These are phyloP conservation scores for Lactarius hatsudake DNA, from an alignment of 768 basidiomycete species.

Conservation along the genomic window DNA sequence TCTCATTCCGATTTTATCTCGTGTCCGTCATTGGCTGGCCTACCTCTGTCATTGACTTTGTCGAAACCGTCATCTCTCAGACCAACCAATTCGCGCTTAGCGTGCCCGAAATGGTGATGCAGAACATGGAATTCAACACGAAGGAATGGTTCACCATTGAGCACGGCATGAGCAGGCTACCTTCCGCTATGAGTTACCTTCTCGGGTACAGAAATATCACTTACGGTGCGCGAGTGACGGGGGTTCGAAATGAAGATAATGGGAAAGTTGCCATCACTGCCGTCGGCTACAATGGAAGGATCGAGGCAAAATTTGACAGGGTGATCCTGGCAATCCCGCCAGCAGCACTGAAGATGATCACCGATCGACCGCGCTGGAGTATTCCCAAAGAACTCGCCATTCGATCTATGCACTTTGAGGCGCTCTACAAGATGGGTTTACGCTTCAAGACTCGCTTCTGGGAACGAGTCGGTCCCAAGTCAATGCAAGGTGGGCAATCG, in stretches of 20 bases:
- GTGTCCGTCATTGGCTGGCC: slow-evolving; percentile 20
- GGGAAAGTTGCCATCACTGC: slow-evolving; percentile 22
- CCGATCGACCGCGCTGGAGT: slow-evolving; percentile 28
- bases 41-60: slow-evolving; percentile 27
- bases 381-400: slow-evolving; percentile 28
- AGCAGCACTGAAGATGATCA: slow-evolving; percentile 30
- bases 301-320: slow-evolving; percentile 27
- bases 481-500: slow-evolving; percentile 24
- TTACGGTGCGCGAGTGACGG: slow-evolving; percentile 14
- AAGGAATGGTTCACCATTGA: slow-evolving; percentile 27
- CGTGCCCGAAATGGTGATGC: slow-evolving; percentile 30
- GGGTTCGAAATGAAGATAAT: background rate
- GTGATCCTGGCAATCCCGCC: slow-evolving; percentile 31
- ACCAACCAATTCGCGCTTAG: slow-evolving; percentile 32
- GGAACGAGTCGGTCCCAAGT: slow-evolving; percentile 13
- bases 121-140: slow-evolving; percentile 30
- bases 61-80: slow-evolving; percentile 30
- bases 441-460: slow-evolving; percentile 29
- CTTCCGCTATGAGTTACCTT: slow-evolving; percentile 27
- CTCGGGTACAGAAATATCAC: slow-evolving; percentile 29
- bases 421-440: slow-evolving; percentile 30
- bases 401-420: slow-evolving; percentile 31
- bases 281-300: slow-evolving; percentile 1
- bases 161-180: slow-evolving; percentile 29
- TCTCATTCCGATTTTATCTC: slow-evolving; percentile 30